Conservation (phyloP, 192 early-diverging fungal genomes). For the Radiomyces spectabilis region DNA sequence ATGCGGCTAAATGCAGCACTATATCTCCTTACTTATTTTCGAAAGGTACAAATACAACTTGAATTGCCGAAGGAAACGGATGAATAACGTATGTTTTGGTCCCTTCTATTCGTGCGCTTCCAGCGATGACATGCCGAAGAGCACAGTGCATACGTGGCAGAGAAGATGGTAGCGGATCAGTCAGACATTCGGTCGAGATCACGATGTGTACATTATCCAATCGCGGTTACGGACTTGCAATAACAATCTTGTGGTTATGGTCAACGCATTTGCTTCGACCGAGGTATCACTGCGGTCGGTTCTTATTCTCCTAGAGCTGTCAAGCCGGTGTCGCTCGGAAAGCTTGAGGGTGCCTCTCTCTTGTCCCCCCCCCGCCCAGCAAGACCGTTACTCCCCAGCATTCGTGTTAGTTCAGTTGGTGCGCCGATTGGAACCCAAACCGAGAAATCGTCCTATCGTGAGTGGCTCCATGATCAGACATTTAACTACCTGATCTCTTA, state of each 20-base stretch:
- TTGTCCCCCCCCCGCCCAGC: conserved; percentile 27
- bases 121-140: too few species aligned
- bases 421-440: too few species aligned
- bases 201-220: conserved; percentile 93
- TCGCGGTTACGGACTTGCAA: conserved; percentile 92
- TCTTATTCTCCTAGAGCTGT: conserved; percentile 93
- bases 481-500: conserved; percentile 83
- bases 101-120: too few species aligned
- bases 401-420: too few species aligned
- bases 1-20: too few species aligned
- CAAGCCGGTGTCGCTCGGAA: conserved; percentile 68
- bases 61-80: too few species aligned
- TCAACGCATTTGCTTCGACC: conserved; percentile 89
- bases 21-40: too few species aligned
- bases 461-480: conserved; percentile 92
- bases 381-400: conserved; percentile 4
- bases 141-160: too few species aligned
- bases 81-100: too few species aligned
- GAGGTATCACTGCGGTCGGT: conserved; percentile 80
- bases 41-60: too few species aligned
- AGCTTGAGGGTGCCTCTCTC: conserved; percentile 38
- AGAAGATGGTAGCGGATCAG: too few species aligned
- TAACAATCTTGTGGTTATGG: conserved; percentile 97
- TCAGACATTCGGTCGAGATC: conserved; percentile 82
- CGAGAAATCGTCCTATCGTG: conserved; percentile 18